phyloP scores from a whole-genome alignment of 805 yeast genomes.

The Saccharomycopsis olivae region DNA sequence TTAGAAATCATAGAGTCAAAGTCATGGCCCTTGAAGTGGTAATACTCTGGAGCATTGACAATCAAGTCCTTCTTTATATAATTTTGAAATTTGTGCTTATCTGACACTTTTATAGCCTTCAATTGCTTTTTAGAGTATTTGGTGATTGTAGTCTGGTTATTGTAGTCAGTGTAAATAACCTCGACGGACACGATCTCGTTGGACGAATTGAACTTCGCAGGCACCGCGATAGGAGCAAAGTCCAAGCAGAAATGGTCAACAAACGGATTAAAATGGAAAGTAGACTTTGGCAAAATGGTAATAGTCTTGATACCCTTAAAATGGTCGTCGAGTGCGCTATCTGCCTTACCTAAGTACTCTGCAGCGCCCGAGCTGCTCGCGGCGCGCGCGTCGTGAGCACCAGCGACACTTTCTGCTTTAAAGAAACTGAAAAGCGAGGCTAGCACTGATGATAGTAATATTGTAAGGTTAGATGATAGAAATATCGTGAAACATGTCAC shows the following conservation, averaged over 20 bases:
- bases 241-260: slow-evolving; percentile 55
- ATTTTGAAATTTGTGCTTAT: slow-evolving; percentile 7
- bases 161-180: slow-evolving; percentile 45
- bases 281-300: slow-evolving; percentile 83
- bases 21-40: slow-evolving; percentile 9
- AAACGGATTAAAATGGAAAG: slow-evolving; percentile 74
- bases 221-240: slow-evolving; percentile 32
- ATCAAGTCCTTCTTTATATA: slow-evolving; percentile 19
- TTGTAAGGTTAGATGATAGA: slow-evolving; percentile 14
- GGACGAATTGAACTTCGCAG: slow-evolving; percentile 74
- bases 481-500: slow-evolving; percentile 16
- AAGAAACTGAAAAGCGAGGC: slow-evolving; percentile 4
- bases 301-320: slow-evolving; percentile 81
- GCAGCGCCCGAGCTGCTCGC: slow-evolving; percentile 23
- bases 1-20: slow-evolving; percentile 2
- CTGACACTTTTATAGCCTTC: slow-evolving; percentile 24
- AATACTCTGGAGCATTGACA: slow-evolving; percentile 20
- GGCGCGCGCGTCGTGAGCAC: slow-evolving; percentile 20
- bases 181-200: slow-evolving; percentile 59
- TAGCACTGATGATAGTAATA: slow-evolving; percentile 11
- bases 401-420: slow-evolving; percentile 16
- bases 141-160: slow-evolving; percentile 34
- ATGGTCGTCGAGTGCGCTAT: slow-evolving; percentile 31
- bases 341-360: slow-evolving; percentile 6
- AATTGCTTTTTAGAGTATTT: slow-evolving; percentile 53